phyloP scores from a whole-genome alignment of 345 rosid species.

The Salix arbutifolia region DNA sequence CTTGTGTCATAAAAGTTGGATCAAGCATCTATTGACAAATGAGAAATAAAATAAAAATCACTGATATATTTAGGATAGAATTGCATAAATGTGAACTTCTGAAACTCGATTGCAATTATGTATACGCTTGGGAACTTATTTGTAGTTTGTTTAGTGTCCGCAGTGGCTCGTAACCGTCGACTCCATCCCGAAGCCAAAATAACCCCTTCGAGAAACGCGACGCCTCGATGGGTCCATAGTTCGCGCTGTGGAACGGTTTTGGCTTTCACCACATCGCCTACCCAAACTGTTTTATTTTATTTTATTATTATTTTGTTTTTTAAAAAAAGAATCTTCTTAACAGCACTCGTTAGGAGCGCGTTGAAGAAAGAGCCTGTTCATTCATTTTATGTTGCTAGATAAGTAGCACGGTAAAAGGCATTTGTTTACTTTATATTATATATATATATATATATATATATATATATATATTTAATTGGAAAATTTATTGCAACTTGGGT shows the following conservation, averaged over 20 bases:
- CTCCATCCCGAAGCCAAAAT: not conserved
- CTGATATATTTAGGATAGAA: not conserved
- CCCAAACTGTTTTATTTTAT: not conserved
- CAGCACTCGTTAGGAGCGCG: not conserved
- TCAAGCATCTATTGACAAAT: not conserved
- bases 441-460: too few relatives aligned
- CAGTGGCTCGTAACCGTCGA: constrained; percentile 24
- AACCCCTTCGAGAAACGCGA: not conserved
- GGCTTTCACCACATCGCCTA: not conserved
- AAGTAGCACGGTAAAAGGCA: too few relatives aligned
- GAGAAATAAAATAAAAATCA: too few relatives aligned
- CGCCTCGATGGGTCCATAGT: not conserved
- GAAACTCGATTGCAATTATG: not conserved
- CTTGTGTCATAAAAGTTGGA: not conserved
- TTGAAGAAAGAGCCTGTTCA: too few relatives aligned
- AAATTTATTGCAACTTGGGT: too few relatives aligned
- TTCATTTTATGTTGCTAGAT: too few relatives aligned
- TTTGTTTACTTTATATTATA: too few relatives aligned
- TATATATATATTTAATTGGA: too few relatives aligned
- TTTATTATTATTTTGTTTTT: too few relatives aligned
- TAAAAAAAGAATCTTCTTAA: too few relatives aligned
- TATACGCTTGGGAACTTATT: not conserved
- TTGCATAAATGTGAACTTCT: not conserved
- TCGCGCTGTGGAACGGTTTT: constrained; percentile 3
- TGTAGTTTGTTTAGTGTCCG: not conserved